phyloP scores from a whole-genome alignment of 306 rosid genomes.

The Aeschynomene evenia region DNA sequence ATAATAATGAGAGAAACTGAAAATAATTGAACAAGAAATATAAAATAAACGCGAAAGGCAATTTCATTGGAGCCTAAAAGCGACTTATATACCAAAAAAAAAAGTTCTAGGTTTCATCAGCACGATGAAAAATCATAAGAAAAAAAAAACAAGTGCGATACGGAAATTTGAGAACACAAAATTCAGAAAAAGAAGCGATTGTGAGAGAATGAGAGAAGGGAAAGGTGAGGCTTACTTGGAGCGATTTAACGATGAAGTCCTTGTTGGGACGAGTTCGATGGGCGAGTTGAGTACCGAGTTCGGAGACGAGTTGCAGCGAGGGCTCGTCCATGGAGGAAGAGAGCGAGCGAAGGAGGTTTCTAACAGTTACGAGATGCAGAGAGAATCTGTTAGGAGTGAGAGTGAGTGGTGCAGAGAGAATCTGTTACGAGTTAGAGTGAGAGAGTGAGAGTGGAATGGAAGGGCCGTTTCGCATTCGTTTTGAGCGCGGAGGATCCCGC shows the following conservation, averaged over 20 bases:
- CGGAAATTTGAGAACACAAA: too few species aligned
- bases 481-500: conserved; percentile 46
- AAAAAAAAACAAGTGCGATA: neutral
- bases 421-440: neutral
- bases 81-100: too few species aligned
- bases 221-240: conserved; percentile 44
- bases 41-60: neutral
- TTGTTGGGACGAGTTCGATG: conserved; percentile 61
- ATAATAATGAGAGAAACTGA: neutral
- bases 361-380: conserved; percentile 7
- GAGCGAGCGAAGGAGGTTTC: neutral
- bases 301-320: conserved; percentile 49
- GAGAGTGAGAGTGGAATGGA: neutral
- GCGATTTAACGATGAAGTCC: conserved; percentile 72
- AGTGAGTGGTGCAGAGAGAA: neutral
- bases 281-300: conserved; percentile 57
- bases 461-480: neutral
- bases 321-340: conserved; percentile 51
- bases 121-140: neutral
- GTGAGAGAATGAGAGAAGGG: neutral
- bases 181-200: neutral
- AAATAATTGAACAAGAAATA: neutral
- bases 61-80: too few species aligned
- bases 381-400: neutral
- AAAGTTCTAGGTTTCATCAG: too few species aligned